Base-by-base conservation (phyloP, 768 basidiomycete species). In the Serendipita sp. region DNA sequence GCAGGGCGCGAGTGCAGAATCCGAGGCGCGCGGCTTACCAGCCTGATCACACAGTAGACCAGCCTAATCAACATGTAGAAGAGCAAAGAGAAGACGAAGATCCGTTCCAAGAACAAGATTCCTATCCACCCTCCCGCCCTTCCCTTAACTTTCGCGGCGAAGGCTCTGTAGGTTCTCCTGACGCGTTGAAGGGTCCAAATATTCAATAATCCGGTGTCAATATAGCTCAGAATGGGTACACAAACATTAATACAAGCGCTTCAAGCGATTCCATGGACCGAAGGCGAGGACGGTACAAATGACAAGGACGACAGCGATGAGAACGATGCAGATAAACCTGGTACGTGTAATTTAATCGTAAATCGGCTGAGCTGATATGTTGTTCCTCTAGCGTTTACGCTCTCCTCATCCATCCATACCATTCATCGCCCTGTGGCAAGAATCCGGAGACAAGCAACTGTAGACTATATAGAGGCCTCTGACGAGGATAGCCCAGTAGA, bases 231-330 rank as follows among this genome's bases (percentile, higher is more conserved):
- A 44, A 82, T 84, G 29, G 90, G 90, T 15, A 92, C 90, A 2
- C 91, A 92, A 71, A 88, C 90, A 2, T 81, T 92, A 60, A 91
- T 92, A 44, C 90, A 91, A 74, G 90, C 88, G 2, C 77, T 92
- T 13, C 90, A 91, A 69, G 90, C 88, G 1, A 77, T 91, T 45
- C 91, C 90, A 18, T 88, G 85, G 86, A 78, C 80, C 37, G 83
- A 84, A 44, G 80, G 79, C 65, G 78, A 80, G 6, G 86, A 90
- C 67, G 83, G 83, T 64, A 84, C 86, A 36, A 85, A 87, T 44
- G 87, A 85, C 55, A 16, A 31, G 55, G 55, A 60, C 0, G 85
- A 86, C 53, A 85, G 84, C 66, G 87, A 86, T 55, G 87, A 87
- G 34, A 87, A 83, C 29, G 78, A 76, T 68, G 72, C 62, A 6